Evolutionary conservation across 2,329 filamentous ascomycete species (phyloP).

Genomic region (Sporothrix schenckii): DNA sequence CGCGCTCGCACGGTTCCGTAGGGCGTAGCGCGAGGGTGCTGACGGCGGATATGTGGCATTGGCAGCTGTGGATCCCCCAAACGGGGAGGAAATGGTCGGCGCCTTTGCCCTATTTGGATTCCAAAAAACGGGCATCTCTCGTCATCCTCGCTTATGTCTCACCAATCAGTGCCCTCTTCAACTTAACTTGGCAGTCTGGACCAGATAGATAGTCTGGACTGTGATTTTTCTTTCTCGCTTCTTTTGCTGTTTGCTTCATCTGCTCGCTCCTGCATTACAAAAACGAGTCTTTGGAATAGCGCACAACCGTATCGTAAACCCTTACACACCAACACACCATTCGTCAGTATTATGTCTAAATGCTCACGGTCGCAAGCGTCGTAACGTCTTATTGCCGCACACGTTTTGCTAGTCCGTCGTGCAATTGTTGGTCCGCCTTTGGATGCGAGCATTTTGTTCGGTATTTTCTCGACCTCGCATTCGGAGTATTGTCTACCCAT

Average conservation of each 20-base stretch:
- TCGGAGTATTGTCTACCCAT: neutral
- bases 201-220: neutral
- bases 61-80: neutral
- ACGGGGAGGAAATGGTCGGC: neutral
- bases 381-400: neutral
- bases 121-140: neutral
- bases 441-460: neutral
- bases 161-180: neutral
- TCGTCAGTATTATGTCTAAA: neutral
- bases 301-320: neutral
- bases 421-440: neutral
- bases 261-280: neutral
- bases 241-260: too few relatives aligned
- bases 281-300: slow-evolving; percentile 7
- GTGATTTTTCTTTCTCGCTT: neutral
- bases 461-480: slow-evolving; percentile 10
- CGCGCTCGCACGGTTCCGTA: neutral
- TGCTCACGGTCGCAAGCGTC: neutral
- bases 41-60: too few relatives aligned
- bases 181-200: neutral
- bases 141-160: slow-evolving; percentile 8
- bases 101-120: neutral
- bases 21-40: neutral
- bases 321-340: neutral
- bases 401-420: neutral